Base-by-base conservation (phyloP, 257 asterid genomes). In the Primulina huaijiensis region DNA sequence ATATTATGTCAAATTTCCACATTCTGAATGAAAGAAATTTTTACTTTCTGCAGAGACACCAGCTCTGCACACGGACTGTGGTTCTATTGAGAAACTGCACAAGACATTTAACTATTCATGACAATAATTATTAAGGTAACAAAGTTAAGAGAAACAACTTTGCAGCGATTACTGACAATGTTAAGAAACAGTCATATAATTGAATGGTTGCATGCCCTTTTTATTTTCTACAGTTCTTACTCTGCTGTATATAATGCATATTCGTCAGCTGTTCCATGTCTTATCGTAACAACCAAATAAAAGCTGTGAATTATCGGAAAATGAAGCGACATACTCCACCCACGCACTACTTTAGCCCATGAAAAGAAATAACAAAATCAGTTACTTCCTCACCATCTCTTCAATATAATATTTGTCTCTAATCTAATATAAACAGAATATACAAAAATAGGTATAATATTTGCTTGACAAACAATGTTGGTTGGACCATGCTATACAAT, bases 401-500 rank as follows among this genome's bases (percentile, higher is more conserved):
- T 43, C 55, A n/a, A 43, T 43, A 43, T 43, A 43, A 43, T 27
- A 27, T 27, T 27, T 27, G 3, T 27, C 30, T 27, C 30, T 46
- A 16, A 14, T 46, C 6, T 12, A 1, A 4, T 46, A 46, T 14
- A 46, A 46, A 46, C n/a, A 46, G 19, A 46, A 40, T 43, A 64
- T 35, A 64, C 16, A 35, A 38, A 60, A 64, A 57, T 37, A 34
- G 16, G 71, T 71, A 67, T 31, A 55, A 35, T 14, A 25, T 70
- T 62, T 62, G 60, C 56, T 74, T 75, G 67, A 71, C 76, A 74
- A 67, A 72, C 74, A 68, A 16, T 65, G 72, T 64, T 33, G 37
- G 65, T 59, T 31, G 73, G 67, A 73, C 70, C 75, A 69, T 53
- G 29, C 79, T 69, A 56, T 69, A 77, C 70, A 69, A 71, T 16